Conservation (phyloP, 768 basidiomycete species). For the Amanita pseudoporphyria region DNA sequence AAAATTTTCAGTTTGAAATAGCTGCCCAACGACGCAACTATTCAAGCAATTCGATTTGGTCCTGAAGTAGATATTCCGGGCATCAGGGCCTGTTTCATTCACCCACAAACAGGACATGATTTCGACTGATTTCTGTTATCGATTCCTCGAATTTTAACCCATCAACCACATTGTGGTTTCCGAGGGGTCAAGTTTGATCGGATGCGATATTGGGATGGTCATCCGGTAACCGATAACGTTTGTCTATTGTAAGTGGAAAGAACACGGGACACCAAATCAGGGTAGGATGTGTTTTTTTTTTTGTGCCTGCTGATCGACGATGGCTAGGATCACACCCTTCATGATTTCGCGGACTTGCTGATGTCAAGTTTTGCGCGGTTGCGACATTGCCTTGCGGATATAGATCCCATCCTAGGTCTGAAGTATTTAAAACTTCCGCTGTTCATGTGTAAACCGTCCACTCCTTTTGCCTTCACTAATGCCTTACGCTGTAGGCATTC, state of each 20-base stretch:
- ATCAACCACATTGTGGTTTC: constrained; percentile 57
- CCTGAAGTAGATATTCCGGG: constrained; percentile 38
- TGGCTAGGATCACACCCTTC: no score
- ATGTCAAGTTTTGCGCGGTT: no score
- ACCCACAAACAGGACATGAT: constrained; percentile 44
- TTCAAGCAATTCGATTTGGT: constrained; percentile 58
- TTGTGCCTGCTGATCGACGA: no score
- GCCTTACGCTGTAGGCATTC: constrained; percentile 42
- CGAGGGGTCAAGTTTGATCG: constrained; percentile 85
- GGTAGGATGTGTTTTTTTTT: constrained; percentile 45
- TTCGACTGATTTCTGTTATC: constrained; percentile 81
- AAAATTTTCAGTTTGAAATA: constrained; percentile 18
- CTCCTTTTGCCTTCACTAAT: constrained; percentile 21
- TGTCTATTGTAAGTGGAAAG: constrained; percentile 57
- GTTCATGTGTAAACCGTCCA: constrained; percentile 8
- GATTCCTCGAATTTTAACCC: constrained; percentile 70
- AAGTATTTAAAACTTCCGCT: no score
- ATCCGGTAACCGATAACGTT: constrained; percentile 87
- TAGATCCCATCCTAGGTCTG: no score
- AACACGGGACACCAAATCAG: constrained; percentile 23
- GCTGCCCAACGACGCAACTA: constrained; percentile 51
- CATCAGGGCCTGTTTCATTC: constrained; percentile 1
- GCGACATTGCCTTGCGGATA: no score
- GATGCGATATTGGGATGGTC: constrained; percentile 88
- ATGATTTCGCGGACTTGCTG: no score